Base-by-base conservation (phyloP, 495 filamentous ascomycete species). In the Penicillium crystallinum region DNA sequence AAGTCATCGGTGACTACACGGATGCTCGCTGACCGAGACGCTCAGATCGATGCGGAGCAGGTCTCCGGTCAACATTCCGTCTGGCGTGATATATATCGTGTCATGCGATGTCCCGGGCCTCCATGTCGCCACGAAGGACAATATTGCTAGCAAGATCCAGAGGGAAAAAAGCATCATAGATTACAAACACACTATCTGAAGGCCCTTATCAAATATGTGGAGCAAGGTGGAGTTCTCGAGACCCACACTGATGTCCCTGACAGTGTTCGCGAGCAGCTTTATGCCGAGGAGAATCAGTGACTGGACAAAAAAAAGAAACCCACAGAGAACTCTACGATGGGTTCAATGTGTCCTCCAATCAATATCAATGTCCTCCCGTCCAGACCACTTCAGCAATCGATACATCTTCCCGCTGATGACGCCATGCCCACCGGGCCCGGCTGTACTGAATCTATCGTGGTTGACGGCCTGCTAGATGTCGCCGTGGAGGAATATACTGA, bases 131-230 rank as follows among this genome's bases (percentile, higher is more conserved):
- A 55, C 21, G 38, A 58, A 58, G 49, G 55, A 23, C 47, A 56
- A 48, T 59, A 61, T 43, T 56, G 50, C 52, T 61, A 35, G 61
- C 35, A 64, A 59, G 56, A 57, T 23, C 53, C 46, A 15, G 47
- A 59, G 19, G 40, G 54, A 0, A 55, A 57, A 46, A 45, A n/a
- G 25, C 39, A 59, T 29, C 49, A 30, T 23, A 41, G 38, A 41
- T 23, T 23, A n/a, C n/a, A 14, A 41, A 41, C 6, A 40, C 21
- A 40, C 38, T 14, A 47, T 47, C 1, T 47, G 19, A 47, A 47
- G 30, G 44, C 44, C 15, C 44, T 47, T 6, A 3, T 18, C n/a
- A 47, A 47, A 34, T 34, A 47, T 22, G 30, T 47, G n/a, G 19
- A 41, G 39, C 39, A 37, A 48, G 45, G 45, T 1, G 31, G 45